Evolutionary conservation across 2,329 filamentous ascomycete species (phyloP).

Genomic region (Xylaria sp.): DNA sequence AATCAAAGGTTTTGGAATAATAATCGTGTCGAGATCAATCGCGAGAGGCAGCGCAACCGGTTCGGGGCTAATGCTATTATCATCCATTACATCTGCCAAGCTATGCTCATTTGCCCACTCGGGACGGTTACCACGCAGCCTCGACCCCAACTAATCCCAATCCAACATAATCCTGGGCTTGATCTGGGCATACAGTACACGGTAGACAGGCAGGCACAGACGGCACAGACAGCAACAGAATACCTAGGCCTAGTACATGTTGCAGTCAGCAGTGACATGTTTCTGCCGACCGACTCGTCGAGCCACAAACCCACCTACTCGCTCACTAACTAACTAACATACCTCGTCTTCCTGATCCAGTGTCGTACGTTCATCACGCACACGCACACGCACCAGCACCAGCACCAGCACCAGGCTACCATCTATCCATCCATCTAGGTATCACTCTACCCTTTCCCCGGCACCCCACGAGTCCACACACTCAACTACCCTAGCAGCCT

Average conservation of each 20-base stretch:
- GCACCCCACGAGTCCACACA: constrained; percentile 24
- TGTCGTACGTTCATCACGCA: constrained; percentile 25
- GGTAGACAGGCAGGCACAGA: neutral
- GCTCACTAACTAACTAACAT: neutral
- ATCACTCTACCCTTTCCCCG: neutral
- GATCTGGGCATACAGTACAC: neutral
- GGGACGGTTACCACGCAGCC: constrained; percentile 21
- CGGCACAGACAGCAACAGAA: neutral
- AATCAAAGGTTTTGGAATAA: constrained; percentile 32
- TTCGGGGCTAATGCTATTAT: constrained; percentile 26
- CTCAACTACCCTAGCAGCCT: neutral
- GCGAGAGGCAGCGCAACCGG: constrained; percentile 19
- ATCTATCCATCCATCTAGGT: no score
- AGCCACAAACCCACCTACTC: constrained; percentile 10
- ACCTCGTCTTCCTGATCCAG: neutral
- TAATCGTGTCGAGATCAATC: constrained; percentile 32
- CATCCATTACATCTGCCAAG: constrained; percentile 30
- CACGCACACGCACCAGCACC: no score
- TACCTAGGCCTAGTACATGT: neutral
- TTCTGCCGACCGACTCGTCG: neutral
- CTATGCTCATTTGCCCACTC: constrained; percentile 31
- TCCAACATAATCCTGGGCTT: neutral
- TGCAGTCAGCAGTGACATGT: constrained; percentile 18
- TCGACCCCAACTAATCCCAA: constrained; percentile 13
- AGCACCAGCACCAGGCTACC: neutral